Base-by-base conservation (phyloP, 352 stramenopile genomes). In the Pseudoperonospora humuli region DNA sequence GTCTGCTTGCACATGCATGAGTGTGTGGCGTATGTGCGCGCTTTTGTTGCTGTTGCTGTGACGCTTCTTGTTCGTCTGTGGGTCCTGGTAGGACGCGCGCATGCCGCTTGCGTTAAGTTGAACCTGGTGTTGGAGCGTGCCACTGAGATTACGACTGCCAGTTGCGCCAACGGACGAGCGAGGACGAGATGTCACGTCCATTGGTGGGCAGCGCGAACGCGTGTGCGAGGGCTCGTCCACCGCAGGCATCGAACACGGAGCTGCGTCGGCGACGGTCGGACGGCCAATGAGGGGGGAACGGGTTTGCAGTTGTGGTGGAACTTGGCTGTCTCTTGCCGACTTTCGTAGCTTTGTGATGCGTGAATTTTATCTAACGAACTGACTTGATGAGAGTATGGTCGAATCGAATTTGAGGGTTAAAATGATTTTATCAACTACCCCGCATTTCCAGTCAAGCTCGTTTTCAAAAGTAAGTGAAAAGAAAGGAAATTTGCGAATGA, bases 11-110 rank as follows among this genome's bases (percentile, higher is more conserved):
- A 73, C 65, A 46, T 80, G 60, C 24, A 60, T 66, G 28, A 80
- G 63, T 44, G 69, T 77, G 54, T 80, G 69, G 4, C 69, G 66
- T 44, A 73, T 46, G 7, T 66, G 50, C 9, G 41, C 23, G 38
- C 20, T 68, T 28, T 64, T 68, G 31, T 60, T 68, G 40, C 49
- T 64, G 41, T 52, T 51, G 19, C 36, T 52, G 3, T 58, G 41
- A 21, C 52, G 41, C 33, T 57, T 69, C 27, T 64, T 54, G 39
- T 50, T 25, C 25, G 43, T 40, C 26, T 45, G 20, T 21, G 62
- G 44, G 29, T 72, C 60, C 39, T 76, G 64, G 49, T 70, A 66
- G 36, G 63, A 73, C 50, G 57, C 37, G 44, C 62, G 54, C 18
- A 54, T 10, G 31, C 13, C 39, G 43, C n/a, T 18, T 29, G 34